These are phyloP conservation scores for Naganishia vishniacii DNA, from an alignment of 768 basidiomycete species.

Conservation along the genomic window DNA sequence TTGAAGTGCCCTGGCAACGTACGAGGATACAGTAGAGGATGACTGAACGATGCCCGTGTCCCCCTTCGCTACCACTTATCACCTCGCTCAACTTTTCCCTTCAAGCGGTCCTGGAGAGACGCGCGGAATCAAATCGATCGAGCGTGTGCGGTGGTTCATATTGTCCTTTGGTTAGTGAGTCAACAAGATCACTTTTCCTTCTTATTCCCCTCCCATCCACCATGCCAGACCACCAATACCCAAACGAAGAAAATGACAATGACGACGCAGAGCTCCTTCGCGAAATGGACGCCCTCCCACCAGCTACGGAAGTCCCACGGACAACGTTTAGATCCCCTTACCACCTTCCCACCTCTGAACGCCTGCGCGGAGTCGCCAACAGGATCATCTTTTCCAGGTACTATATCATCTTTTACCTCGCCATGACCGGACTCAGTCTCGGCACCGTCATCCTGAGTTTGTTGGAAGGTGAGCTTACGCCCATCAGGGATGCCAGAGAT, in stretches of 20 bases:
- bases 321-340: slow-evolving; percentile 34
- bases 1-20: neutral
- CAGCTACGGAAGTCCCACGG: neutral
- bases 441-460: slow-evolving; percentile 45
- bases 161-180: too few species aligned
- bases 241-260: neutral
- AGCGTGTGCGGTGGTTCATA: neutral
- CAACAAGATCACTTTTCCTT: too few species aligned
- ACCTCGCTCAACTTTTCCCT: slow-evolving; percentile 9
- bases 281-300: slow-evolving; percentile 11
- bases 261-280: neutral
- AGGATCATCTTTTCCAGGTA: slow-evolving; percentile 47
- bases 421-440: slow-evolving; percentile 47
- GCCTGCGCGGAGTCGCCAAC: slow-evolving; percentile 45
- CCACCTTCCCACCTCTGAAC: slow-evolving; percentile 40
- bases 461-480: slow-evolving; percentile 28
- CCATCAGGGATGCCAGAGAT: too few species aligned
- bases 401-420: slow-evolving; percentile 46
- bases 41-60: neutral
- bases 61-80: neutral
- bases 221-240: neutral
- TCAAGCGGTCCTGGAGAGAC: neutral
- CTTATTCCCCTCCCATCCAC: neutral
- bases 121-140: slow-evolving; percentile 11
- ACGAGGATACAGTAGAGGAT: neutral